phyloP scores from a whole-genome alignment of 2,329 filamentous ascomycete species.

The Colletotrichum ledebouriae region DNA sequence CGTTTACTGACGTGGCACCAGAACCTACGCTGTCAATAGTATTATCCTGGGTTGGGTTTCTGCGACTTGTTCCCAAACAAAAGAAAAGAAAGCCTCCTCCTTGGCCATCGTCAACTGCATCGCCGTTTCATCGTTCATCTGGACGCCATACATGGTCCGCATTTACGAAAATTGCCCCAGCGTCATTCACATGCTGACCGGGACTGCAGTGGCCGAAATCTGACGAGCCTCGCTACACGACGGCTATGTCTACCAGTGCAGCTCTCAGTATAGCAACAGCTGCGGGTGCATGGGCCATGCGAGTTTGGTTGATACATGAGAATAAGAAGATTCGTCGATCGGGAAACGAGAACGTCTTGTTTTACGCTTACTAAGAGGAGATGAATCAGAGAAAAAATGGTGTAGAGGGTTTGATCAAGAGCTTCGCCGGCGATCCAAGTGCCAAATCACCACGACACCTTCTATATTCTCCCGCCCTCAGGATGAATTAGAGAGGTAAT shows the following conservation, averaged over 20 bases:
- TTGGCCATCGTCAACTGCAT: slow-evolving; percentile 50
- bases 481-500: no score
- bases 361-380: slow-evolving; percentile 49
- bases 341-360: slow-evolving; percentile 43
- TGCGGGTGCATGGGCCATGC: slow-evolving; percentile 42
- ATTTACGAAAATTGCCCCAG: no score
- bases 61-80: slow-evolving; percentile 54
- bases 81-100: slow-evolving; percentile 55
- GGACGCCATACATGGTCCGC: slow-evolving; percentile 40
- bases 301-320: slow-evolving; percentile 43
- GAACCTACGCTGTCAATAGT: slow-evolving; percentile 51
- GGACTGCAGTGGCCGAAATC: slow-evolving; percentile 50
- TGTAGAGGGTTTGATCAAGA: no score
- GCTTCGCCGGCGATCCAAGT: no score
- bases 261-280: slow-evolving; percentile 42
- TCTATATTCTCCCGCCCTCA: no score
- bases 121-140: slow-evolving; percentile 43
- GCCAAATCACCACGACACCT: no score
- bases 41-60: slow-evolving; percentile 55
- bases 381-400: no score
- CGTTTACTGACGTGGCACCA: background rate
- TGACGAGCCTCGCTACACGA: slow-evolving; percentile 46
- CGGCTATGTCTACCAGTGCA: slow-evolving; percentile 48
- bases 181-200: background rate
- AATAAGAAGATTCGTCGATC: slow-evolving; percentile 45